These are phyloP conservation scores for Speleostelium caveatum DNA, from an alignment of 78 protist species.

Conservation along the genomic window DNA sequence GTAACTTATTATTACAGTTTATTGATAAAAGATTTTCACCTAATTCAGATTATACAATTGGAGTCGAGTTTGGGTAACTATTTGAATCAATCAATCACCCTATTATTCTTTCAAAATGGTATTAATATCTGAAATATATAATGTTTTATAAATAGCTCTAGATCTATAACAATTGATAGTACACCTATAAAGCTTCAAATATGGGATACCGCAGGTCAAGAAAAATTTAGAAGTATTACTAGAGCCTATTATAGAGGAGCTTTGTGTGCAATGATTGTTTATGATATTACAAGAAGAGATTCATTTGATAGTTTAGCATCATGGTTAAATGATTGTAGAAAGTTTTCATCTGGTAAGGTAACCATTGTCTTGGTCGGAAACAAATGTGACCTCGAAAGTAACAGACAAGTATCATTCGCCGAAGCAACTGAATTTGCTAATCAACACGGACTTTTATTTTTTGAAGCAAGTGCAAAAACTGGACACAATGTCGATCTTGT, in stretches of 20 bases:
- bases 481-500: slow-evolving; percentile 96
- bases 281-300: slow-evolving; percentile 92
- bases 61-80: slow-evolving; percentile 97
- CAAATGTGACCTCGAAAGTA: slow-evolving; percentile 93
- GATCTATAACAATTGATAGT: slow-evolving; percentile 92
- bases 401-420: slow-evolving; percentile 85
- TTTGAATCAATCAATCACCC: too few species aligned
- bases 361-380: slow-evolving; percentile 97
- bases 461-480: slow-evolving; percentile 98
- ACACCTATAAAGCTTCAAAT: slow-evolving; percentile 97
- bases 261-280: slow-evolving; percentile 86
- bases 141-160: slow-evolving; percentile 44
- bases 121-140: not conserved
- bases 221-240: slow-evolving; percentile 98
- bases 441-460: slow-evolving; percentile 90
- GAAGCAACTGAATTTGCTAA: slow-evolving; percentile 82
- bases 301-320: slow-evolving; percentile 96
- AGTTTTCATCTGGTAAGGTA: slow-evolving; percentile 90
- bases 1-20: slow-evolving; percentile 97
- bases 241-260: slow-evolving; percentile 99
- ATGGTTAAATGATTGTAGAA: slow-evolving; percentile 94
- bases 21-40: slow-evolving; percentile 98
- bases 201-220: slow-evolving; percentile 99
- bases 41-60: slow-evolving; percentile 98
- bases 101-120: too few species aligned